A percentile compares a stretch with the other conserved stretches of the same genome.
Evolutionary conservation across 2,329 filamentous ascomycete species (phyloP).

Genomic region (Gremmenia infestans): DNA sequence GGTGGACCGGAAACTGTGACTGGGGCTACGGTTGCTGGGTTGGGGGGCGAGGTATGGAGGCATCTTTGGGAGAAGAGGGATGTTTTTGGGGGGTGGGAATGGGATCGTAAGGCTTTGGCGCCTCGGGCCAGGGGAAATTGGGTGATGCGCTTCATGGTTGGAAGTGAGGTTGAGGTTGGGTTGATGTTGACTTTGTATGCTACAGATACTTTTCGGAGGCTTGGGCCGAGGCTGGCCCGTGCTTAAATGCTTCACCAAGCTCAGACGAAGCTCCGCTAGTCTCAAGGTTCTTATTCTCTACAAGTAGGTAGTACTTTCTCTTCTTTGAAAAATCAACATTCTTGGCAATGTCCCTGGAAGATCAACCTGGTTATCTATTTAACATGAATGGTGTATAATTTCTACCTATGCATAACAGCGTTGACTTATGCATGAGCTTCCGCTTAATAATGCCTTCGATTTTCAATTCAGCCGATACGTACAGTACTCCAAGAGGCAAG

Average conservation of each 20-base stretch:
- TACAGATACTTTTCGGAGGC: not conserved
- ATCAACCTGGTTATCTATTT: no score
- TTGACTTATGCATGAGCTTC: no score
- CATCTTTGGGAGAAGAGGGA: constrained; percentile 13
- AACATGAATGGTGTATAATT: no score
- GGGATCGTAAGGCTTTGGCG: constrained; percentile 9
- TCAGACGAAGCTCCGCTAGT: not conserved
- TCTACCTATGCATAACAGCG: no score
- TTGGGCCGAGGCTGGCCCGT: not conserved
- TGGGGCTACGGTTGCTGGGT: constrained; percentile 33
- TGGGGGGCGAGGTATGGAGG: constrained; percentile 24
- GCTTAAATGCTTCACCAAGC: not conserved
- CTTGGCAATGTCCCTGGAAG: no score
- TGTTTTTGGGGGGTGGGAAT: not conserved
- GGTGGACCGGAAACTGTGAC: constrained; percentile 55
- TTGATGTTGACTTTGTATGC: not conserved
- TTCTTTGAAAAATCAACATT: no score
- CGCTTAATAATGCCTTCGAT: no score
- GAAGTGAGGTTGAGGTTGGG: not conserved
- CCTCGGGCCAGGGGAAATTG: constrained; percentile 16
- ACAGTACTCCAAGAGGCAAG: no score
- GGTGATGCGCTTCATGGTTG: constrained; percentile 28
- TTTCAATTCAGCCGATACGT: no score
- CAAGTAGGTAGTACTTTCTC: not conserved
- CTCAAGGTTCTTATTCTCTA: not conserved